phyloP scores from a whole-genome alignment of 202 grass and related monocot genomes.

The Panicum hallii region DNA sequence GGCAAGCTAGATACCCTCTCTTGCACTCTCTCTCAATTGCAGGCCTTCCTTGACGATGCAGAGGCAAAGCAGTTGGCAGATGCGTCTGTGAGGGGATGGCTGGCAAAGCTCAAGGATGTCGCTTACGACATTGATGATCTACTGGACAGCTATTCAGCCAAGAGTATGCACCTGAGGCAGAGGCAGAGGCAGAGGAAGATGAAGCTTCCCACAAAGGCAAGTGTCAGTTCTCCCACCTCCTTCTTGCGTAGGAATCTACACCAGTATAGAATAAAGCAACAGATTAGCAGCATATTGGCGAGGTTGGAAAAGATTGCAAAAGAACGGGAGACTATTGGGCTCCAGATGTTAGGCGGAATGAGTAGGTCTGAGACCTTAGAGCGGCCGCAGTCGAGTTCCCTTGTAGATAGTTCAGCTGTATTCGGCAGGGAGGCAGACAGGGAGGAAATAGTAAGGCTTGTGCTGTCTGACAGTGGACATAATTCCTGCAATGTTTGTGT shows the following conservation, averaged over 20 bases:
- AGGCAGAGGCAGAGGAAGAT: conserved; percentile 38
- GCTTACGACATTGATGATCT: conserved; percentile 73
- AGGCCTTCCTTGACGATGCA: conserved; percentile 68
- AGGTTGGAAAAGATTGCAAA: conserved; percentile 65
- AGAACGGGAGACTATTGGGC: conserved; percentile 64
- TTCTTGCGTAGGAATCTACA: conserved; percentile 55
- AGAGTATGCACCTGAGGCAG: conserved; percentile 41
- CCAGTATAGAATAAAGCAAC: conserved; percentile 54
- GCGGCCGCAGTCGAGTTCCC: conserved; percentile 60
- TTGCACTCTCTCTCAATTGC: conserved; percentile 54
- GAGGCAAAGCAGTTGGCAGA: conserved; percentile 67
- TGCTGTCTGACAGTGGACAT: conserved; percentile 57
- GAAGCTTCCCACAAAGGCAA: conserved; percentile 44
- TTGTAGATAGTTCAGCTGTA: conserved; percentile 62
- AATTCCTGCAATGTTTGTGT: conserved; percentile 56
- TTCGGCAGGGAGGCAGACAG: conserved; percentile 67
- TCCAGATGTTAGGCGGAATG: conserved; percentile 60
- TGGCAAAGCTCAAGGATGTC: conserved; percentile 66
- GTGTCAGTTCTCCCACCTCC: conserved; percentile 39
- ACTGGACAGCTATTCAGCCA: conserved; percentile 63
- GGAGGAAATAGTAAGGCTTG: conserved; percentile 60
- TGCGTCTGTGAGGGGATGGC: conserved; percentile 55
- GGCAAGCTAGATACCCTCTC: conserved; percentile 58
- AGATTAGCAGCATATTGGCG: conserved; percentile 58
- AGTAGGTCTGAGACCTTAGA: conserved; percentile 47